Evolutionary conservation across 2,329 filamentous ascomycete genomes (phyloP).

Genomic region (Didymella segeticola): DNA sequence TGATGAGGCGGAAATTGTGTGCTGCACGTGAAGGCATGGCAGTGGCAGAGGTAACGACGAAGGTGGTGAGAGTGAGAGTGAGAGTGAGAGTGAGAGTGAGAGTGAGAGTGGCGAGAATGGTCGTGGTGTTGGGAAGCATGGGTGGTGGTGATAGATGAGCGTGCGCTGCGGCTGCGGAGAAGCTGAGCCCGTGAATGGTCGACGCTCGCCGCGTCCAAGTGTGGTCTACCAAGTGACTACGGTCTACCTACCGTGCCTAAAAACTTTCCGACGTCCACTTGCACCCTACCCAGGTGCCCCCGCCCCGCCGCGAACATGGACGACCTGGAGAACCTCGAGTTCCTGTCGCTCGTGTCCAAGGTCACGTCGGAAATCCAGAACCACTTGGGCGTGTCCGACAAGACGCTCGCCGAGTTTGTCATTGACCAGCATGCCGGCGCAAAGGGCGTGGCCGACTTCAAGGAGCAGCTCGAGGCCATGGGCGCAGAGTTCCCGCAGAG

Average conservation of each 20-base stretch:
- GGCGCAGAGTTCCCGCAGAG: conserved; percentile 85
- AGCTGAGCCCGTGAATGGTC: conserved; percentile 26
- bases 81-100: no score
- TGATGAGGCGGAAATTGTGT: conserved; percentile 16
- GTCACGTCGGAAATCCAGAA: conserved; percentile 95
- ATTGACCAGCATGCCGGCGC: conserved; percentile 87
- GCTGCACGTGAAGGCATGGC: conserved; percentile 11
- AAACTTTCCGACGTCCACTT: conserved; percentile 5
- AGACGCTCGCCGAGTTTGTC: conserved; percentile 94
- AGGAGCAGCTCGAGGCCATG: conserved; percentile 74
- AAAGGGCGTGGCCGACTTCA: conserved; percentile 74
- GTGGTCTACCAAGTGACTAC: no score
- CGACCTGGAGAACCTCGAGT: conserved; percentile 88
- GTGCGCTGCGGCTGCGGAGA: no score
- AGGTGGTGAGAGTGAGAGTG: no score
- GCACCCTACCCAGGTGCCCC: conserved; percentile 3
- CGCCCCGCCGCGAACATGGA: conserved; percentile 67
- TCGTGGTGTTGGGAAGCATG: background rate
- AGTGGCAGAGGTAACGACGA: no score
- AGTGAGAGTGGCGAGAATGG: no score
- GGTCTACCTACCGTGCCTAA: no score
- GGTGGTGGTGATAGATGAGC: conserved; percentile 3
- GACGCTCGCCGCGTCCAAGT: no score
- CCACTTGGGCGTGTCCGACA: conserved; percentile 88
- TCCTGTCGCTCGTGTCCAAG: conserved; percentile 91